phyloP scores from a whole-genome alignment of 169 alveolate species.

The Perkinsus olseni region DNA sequence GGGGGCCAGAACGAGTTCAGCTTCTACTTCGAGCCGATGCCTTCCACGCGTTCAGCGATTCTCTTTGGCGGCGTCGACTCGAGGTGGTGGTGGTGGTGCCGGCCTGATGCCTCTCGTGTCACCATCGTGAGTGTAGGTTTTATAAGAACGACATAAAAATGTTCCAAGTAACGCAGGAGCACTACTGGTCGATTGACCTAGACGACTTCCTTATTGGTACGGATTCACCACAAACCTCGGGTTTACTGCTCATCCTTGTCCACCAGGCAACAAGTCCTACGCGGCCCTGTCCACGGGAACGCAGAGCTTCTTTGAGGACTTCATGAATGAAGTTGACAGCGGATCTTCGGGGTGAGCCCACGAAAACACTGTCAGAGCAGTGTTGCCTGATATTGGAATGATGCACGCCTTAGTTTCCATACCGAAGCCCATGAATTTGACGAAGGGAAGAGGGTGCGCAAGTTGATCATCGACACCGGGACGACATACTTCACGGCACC shows the following conservation, averaged over 20 bases:
- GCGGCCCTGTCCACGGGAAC: neutral
- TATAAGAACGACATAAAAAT: neutral
- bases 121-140: neutral
- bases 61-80: neutral
- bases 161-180: slow-evolving; percentile 2
- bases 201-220: neutral
- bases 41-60: neutral
- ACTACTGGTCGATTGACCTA: slow-evolving; percentile 9
- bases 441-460: neutral
- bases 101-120: neutral
- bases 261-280: neutral
- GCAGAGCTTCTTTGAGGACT: neutral
- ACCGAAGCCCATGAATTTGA: neutral
- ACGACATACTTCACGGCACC: slow-evolving; percentile 8
- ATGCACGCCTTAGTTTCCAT: neutral
- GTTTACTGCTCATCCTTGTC: neutral
- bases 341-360: neutral
- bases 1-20: slow-evolving; percentile 6
- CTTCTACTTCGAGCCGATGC: slow-evolving; percentile 7
- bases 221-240: neutral
- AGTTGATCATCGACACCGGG: neutral
- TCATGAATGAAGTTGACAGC: neutral
- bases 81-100: neutral
- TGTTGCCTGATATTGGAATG: no score
- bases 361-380: neutral